Evolutionary conservation across 371 early-diverging fungal genomes (phyloP), one percentile per base, ranked within the genome.

Genomic region (Syncephalastrum contaminatum): DNA sequence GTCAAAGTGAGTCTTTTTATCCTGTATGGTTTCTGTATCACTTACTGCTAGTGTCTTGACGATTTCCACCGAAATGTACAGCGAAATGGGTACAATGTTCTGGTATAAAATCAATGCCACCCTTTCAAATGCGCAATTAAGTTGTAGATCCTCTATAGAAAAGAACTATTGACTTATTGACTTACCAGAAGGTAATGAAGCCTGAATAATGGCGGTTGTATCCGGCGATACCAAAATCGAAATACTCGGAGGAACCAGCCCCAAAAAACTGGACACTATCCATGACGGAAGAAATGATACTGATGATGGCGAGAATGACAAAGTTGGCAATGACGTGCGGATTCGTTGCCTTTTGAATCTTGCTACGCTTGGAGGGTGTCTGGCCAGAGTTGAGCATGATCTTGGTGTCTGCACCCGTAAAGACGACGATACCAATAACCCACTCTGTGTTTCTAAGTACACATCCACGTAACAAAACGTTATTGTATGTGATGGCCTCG

Each of bases 31-130:
- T 8, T 0, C 10, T 12, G 36, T 12, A 5, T 15, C 16, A 57
- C 75, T 63, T 73, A 77, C 77, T 15, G 69, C 80, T 44, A 75
- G 48, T 3, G 90, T 85, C 69, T 92, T 93, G 30, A 93, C 94
- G 22, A 94, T 80, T 69, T 99, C 99, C 8, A 99, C 83, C 16
- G 93, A 96, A 46, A 99, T 90, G 66, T 97, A 99, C 25, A 99
- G 82, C 19, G 98, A 96, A 51, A 99, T 91, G 0, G 99, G 99
- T 5, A 99, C 76, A 62, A 79, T 79, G 47, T 79, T 79, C 48
- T 79, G 80, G 41, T 75, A 79, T 53, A 79, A 47, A 55, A 79
- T 79, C 8, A 79, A 59, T 3, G 80, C 69, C 18, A 79, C 76
- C 80, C 78, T 77, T 87, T 24, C 92, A 25, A 16, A 16, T 19